phyloP scores from a whole-genome alignment of 2,329 filamentous ascomycete species.

The Botryotinia calthae region DNA sequence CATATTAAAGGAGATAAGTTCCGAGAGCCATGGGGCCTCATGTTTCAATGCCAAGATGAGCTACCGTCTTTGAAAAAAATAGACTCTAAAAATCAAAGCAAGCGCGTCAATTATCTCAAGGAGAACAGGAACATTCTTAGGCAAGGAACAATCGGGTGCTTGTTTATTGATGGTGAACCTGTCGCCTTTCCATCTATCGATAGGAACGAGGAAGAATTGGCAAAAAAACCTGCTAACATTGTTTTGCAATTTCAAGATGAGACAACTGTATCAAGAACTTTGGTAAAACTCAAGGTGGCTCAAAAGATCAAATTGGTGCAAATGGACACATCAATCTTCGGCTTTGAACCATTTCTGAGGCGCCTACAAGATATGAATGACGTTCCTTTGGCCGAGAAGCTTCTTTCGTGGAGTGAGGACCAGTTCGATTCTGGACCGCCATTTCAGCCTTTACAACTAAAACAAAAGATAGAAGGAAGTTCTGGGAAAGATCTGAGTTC shows the following conservation, averaged over 20 bases:
- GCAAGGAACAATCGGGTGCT: constrained; percentile 59
- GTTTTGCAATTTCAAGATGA: constrained; percentile 51
- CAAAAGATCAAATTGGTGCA: constrained; percentile 50
- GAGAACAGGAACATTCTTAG: constrained; percentile 52
- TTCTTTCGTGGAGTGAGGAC: constrained; percentile 44
- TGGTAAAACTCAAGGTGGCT: constrained; percentile 45
- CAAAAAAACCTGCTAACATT: constrained; percentile 46
- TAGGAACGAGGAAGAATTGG: constrained; percentile 49
- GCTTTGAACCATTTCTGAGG: constrained; percentile 64
- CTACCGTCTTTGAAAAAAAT: constrained; percentile 45
- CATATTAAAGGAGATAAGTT: constrained; percentile 26
- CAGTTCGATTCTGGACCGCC: constrained; percentile 21
- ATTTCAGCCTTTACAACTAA: constrained; percentile 29
- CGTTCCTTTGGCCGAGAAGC: constrained; percentile 53
- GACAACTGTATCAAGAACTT: constrained; percentile 45
- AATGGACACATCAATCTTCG: constrained; percentile 65
- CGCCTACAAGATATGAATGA: constrained; percentile 55
- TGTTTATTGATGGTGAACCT: constrained; percentile 52
- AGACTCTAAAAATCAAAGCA: constrained; percentile 20
- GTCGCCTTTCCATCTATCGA: constrained; percentile 60
- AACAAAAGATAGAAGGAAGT: constrained; percentile 31
- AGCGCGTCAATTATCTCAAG: constrained; percentile 46
- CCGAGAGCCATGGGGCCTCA: constrained; percentile 41
- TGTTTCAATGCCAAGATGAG: constrained; percentile 44
- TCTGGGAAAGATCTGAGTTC: constrained; percentile 37